phyloP scores from a whole-genome alignment of 768 basidiomycete genomes.

The Tricholomella constricta region DNA sequence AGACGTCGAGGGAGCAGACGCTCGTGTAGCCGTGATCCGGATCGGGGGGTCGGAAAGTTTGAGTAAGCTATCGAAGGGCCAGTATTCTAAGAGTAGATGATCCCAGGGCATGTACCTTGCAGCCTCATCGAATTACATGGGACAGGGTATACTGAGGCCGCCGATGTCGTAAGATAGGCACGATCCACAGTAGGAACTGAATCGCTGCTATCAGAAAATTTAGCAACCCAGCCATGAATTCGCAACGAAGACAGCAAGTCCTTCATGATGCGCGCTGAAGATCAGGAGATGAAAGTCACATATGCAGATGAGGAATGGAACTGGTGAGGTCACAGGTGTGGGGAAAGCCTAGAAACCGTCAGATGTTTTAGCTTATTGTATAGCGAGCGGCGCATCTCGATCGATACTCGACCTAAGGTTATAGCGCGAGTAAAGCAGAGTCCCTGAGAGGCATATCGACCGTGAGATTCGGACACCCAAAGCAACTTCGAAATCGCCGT shows the following conservation, averaged over 20 bases:
- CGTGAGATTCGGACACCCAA: slow-evolving; percentile 11
- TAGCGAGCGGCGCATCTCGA: not conserved
- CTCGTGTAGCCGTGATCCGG: no score
- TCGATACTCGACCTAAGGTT: no score
- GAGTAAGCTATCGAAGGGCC: no score
- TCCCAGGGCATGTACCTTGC: not conserved
- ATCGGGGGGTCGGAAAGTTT: no score
- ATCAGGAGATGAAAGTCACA: not conserved
- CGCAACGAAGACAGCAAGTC: not conserved
- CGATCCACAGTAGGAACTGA: not conserved
- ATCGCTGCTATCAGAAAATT: not conserved
- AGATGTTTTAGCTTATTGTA: not conserved
- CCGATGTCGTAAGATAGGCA: not conserved
- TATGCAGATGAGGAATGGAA: not conserved
- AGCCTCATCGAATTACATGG: not conserved
- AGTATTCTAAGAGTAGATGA: no score
- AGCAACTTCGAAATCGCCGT: slow-evolving; percentile 14
- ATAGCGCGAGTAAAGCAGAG: no score
- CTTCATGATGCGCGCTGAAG: slow-evolving; percentile 1
- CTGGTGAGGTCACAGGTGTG: not conserved
- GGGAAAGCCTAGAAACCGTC: slow-evolving; percentile 1
- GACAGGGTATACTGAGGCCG: not conserved
- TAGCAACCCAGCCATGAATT: not conserved
- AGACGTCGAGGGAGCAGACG: no score
- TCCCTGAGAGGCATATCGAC: not conserved